A percentile compares a stretch with the other conserved stretches of the same genome.
phyloP scores from a whole-genome alignment of 2,329 filamentous ascomycete species.

The Apiospora saccharicola region DNA sequence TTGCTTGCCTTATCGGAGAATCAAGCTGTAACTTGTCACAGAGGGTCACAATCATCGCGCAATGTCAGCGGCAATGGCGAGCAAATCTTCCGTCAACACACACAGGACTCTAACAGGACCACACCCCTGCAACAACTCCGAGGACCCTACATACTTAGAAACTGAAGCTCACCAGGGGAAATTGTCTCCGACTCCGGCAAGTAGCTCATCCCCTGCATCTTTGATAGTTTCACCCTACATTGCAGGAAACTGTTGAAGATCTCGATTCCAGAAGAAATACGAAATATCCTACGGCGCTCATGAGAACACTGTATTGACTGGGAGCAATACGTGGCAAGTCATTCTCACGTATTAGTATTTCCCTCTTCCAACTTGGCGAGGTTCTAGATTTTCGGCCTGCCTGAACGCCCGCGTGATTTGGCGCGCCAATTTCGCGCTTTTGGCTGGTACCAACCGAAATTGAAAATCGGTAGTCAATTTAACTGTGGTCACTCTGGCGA shows the following conservation, averaged over 20 bases:
- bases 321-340: neutral
- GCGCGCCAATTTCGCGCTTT: conserved; percentile 4
- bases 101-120: too few species aligned
- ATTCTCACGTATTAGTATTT: neutral
- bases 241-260: neutral
- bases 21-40: neutral
- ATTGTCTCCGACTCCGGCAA: conserved; percentile 15
- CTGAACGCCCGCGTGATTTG: neutral
- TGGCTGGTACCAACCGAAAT: neutral
- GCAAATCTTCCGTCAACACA: neutral
- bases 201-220: neutral
- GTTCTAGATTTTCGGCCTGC: neutral
- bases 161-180: neutral
- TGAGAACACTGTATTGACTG: neutral
- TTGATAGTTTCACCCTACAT: conserved; percentile 6
- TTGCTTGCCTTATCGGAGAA: neutral
- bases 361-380: neutral
- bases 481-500: neutral
- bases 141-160: conserved; percentile 4
- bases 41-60: neutral
- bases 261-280: neutral
- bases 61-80: neutral
- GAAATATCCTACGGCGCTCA: too few species aligned
- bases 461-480: conserved; percentile 5
- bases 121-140: neutral